Percentiles rank a stretch among this genome's conserved stretches.
Conservation (phyloP, 306 rosid species). For the Malus sieversii region DNA sequence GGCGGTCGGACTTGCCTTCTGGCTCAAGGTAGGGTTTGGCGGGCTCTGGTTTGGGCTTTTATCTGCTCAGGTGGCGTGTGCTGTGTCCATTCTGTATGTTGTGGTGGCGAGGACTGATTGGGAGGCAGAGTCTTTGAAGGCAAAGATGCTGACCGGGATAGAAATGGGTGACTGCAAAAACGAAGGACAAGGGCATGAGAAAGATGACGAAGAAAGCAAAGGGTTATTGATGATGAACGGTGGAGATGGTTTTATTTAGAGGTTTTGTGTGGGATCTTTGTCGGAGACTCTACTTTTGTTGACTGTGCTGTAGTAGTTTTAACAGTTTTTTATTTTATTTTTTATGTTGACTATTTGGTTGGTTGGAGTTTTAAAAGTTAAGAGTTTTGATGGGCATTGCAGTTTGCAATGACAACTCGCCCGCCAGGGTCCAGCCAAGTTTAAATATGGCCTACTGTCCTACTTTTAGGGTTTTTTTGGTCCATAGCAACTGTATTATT, state of each 20-base stretch:
- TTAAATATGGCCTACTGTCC: neutral
- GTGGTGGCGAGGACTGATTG: conserved; percentile 63
- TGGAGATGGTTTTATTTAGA: neutral
- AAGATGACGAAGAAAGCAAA: neutral
- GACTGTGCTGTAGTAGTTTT: neutral
- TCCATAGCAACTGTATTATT: no score
- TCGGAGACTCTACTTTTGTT: neutral
- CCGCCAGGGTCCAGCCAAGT: neutral
- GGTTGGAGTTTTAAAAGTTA: no score
- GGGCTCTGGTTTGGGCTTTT: conserved; percentile 93
- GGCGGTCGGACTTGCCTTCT: conserved; percentile 71
- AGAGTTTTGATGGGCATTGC: no score
- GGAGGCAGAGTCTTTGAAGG: conserved; percentile 80
- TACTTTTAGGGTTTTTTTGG: no score
- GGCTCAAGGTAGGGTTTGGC: conserved; percentile 58
- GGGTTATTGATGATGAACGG: neutral
- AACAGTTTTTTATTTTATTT: no score
- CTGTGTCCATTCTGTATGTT: conserved; percentile 54
- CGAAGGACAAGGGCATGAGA: neutral
- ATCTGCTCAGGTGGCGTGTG: conserved; percentile 82
- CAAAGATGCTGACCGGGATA: conserved; percentile 39
- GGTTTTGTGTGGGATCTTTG: neutral
- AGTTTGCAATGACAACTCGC: no score
- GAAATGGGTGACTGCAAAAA: conserved; percentile 32
- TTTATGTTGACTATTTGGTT: no score